Conservation (phyloP, 768 basidiomycete genomes). For the Ephemerocybe angulata region DNA sequence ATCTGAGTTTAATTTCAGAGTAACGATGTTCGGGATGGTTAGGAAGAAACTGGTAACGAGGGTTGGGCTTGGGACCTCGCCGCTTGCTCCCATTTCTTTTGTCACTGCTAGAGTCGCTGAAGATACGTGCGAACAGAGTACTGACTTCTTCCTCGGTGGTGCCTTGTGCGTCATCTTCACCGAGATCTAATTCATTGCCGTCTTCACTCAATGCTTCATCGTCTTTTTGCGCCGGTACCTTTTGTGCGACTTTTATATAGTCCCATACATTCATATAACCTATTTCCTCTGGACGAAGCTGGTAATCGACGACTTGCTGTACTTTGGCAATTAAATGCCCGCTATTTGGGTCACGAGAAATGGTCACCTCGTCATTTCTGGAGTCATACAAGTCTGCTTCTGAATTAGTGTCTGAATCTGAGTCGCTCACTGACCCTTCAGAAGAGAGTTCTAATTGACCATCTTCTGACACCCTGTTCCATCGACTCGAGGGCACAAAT, state of each 20-base stretch:
- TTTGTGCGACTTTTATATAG: neutral
- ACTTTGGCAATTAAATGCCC: neutral
- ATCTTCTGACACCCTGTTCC: too few species aligned
- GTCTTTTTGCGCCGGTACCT: too few species aligned
- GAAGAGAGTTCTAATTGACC: too few species aligned
- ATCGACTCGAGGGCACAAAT: too few species aligned
- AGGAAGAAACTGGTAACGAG: neutral
- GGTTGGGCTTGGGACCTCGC: neutral
- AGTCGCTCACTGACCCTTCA: too few species aligned
- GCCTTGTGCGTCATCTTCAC: too few species aligned
- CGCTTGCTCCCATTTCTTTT: neutral
- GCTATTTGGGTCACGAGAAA: neutral
- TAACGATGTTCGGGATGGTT: slow-evolving; percentile 9
- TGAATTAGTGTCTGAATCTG: too few species aligned
- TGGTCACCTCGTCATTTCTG: neutral
- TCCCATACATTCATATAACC: neutral
- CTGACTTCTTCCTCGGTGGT: neutral
- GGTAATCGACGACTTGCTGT: neutral
- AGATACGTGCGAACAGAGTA: neutral
- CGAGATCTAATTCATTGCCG: too few species aligned
- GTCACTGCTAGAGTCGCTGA: neutral
- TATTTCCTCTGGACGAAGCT: neutral
- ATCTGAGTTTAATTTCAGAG: neutral
- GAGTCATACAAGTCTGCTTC: too few species aligned
- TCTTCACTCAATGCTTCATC: too few species aligned